Evolutionary conservation across 257 asterid species (phyloP), one percentile per base, ranked within the genome.

Genomic region (Petunia secreta): DNA sequence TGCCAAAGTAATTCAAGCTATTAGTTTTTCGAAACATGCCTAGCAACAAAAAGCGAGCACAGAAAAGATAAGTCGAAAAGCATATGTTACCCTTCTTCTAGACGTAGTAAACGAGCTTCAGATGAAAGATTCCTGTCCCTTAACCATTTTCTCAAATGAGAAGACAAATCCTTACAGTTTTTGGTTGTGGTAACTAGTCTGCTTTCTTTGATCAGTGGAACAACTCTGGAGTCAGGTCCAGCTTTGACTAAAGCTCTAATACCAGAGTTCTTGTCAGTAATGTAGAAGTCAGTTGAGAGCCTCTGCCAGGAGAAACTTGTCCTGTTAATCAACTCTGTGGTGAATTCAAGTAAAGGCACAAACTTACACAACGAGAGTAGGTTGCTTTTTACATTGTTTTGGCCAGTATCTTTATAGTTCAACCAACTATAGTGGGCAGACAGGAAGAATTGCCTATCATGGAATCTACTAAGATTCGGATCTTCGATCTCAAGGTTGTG

Each of bases 131-230:
- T 85, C 83, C 88, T 86, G 25, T 86, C 90, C 10, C 75, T 74
- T 59, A 86, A 76, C 90, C 91, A 88, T 79, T 83, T 88, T 77
- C 65, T 75, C 52, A 86, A 78, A 81, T 85, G 82, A 60, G 86
- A 74, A 57, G 90, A 86, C 54, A 85, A 25, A 64, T 13, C 74
- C 43, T 77, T 80, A 83, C 91, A 77, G 37, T 73, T 77, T 52
- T 75, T 46, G 46, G 86, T 75, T 38, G 89, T 88, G 75, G 84
- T 63, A 73, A 88, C 84, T 4, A 85, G 85, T 60, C 52, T 77
- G 75, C 82, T 88, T 81, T 88, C 91, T 1, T 6, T 59, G 39
- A 88, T 76, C 81, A 88, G 74, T 3, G 90, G 85, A 68, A 83
- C 41, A 14, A 85, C 78, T 77, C 79, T 80, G 58, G 83, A 80